Conservation (phyloP, 257 asterid genomes). For the Coffea eugenioides region DNA sequence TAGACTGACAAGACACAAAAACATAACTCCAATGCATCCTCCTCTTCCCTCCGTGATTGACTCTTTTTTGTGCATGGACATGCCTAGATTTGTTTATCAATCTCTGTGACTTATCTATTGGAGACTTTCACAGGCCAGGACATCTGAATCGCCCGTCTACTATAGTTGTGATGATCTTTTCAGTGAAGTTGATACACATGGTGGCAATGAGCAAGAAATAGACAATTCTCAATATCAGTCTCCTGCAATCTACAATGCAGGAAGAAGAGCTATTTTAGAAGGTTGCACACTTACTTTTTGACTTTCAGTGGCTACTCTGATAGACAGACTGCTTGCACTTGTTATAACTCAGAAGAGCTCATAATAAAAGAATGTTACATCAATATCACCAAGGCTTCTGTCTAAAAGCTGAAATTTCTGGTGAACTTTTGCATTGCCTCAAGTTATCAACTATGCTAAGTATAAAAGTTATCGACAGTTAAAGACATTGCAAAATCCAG, state of each 20-base stretch:
- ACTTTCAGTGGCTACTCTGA: not conserved
- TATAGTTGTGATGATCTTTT: slow-evolving; percentile 72
- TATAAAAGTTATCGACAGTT: not conserved
- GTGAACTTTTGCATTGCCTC: not conserved
- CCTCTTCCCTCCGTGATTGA: not conserved
- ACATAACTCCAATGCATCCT: not conserved
- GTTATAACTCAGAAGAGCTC: not conserved
- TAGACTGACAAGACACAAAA: too few species aligned
- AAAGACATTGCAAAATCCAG: not conserved
- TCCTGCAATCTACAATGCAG: slow-evolving; percentile 29
- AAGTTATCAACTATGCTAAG: not conserved
- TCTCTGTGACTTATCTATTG: slow-evolving; percentile 10
- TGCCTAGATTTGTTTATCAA: not conserved
- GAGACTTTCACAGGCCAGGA: slow-evolving; percentile 46
- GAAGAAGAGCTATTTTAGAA: slow-evolving; percentile 31
- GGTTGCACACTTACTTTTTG: slow-evolving; percentile 29
- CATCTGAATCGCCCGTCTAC: slow-evolving; percentile 59
- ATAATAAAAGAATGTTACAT: not conserved
- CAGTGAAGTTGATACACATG: slow-evolving; percentile 39
- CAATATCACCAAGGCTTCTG: not conserved
- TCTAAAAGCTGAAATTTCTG: not conserved
- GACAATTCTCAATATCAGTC: slow-evolving; percentile 30
- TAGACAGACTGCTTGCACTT: not conserved
- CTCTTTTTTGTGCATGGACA: not conserved
- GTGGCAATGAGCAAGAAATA: slow-evolving; percentile 37